Evolutionary conservation across 306 rosid species (phyloP), one percentile per base, ranked within the genome.

Genomic region (Rubus parviflorus): DNA sequence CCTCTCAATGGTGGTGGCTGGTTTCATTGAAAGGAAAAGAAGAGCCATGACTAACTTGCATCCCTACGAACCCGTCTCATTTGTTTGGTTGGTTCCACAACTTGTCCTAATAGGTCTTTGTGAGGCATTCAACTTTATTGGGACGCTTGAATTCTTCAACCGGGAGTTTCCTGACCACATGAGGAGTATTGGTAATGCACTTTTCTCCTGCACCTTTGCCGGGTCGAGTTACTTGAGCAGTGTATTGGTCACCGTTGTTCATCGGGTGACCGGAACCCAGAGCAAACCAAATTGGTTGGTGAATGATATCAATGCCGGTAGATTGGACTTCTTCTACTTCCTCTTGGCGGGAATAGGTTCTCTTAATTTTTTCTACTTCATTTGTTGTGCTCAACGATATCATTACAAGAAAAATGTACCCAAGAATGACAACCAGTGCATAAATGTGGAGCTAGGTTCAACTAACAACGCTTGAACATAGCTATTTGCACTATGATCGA

Each of bases 281-380:
- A 75, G 47, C 16, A 79, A 19, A 10, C 85, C 90, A 0, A 88
- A 89, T 77, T 92, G 97, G 98, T 75, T 94, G 79, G 80, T 87
- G 0, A 78, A 90, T 49, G 87, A 94, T 60, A 78, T 94, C 4
- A 89, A 92, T 6, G 76, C 3, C 8, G 98, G 97, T 4, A 88
- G 92, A 54, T 45, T 92, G 8, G 98, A 94, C 63, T 87, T 85
- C 62, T 94, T 90, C 60, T 94, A 90, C 77, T 94, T 73, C 30
- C 73, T 92, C 0, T 0, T 92, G 0, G 97, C 90, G 0, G 90
- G 68, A 6, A 64, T 81, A 4, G 91, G 88, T 6, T 84, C 58
- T 6, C 5, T 88, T 17, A 92, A 92, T 73, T 75, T 91, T 38
- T 16, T 68, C 63, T 87, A 80, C 70, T 94, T 91, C 70, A 14